Base-by-base conservation (phyloP, 2,329 filamentous ascomycete genomes). In the Pseudofabraea citricarpa region DNA sequence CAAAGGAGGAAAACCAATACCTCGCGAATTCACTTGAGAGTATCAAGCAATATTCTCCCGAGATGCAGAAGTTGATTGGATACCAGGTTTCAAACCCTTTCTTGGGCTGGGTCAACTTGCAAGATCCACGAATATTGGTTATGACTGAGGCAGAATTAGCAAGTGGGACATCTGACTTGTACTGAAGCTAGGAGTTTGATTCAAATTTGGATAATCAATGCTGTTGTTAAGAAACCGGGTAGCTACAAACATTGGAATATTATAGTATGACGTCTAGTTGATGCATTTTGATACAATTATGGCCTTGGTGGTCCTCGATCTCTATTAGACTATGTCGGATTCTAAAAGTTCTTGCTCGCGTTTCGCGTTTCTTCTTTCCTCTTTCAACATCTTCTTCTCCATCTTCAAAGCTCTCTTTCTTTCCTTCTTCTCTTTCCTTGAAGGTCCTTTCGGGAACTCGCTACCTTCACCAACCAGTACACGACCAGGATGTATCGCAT, bases 401-500 rank as follows among this genome's bases (percentile, higher is more conserved):
- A 58, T 54, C 44, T 56, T 56, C 52, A 63, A 68, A 45, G 62
- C 62, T 31, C 60, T 56, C 44, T 56, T 64, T 31, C 66, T 61
- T 4, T 59, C 60, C 55, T 72, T 75, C 59, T 70, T 72, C 52
- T 74, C 64, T 46, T 62, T 61, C 22, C 69, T 61, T 21, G 57
- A 66, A 15, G 63, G 40, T 9, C 52, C 46, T 26, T 57, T 60
- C 1, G 69, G 69, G 44, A 77, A 70, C 44, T 73, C 67, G 44
- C 68, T 65, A 23, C 69, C 64, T 3, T 65, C 61, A 0, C 75
- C 72, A 8, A 61, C 55, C 33, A 75, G 59, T n/a, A 72, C 58
- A 2, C 61, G 60, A 0, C 73, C 74, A 0, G 74, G 74, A 55
- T 78, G 73, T 22, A 71, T 50, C 3, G 69, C 20, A 48, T 71